Evolutionary conservation across 202 grass and related monocot genomes (phyloP), one percentile per base, ranked within the genome.

Genomic region (Dendrocalamus latiflorus): DNA sequence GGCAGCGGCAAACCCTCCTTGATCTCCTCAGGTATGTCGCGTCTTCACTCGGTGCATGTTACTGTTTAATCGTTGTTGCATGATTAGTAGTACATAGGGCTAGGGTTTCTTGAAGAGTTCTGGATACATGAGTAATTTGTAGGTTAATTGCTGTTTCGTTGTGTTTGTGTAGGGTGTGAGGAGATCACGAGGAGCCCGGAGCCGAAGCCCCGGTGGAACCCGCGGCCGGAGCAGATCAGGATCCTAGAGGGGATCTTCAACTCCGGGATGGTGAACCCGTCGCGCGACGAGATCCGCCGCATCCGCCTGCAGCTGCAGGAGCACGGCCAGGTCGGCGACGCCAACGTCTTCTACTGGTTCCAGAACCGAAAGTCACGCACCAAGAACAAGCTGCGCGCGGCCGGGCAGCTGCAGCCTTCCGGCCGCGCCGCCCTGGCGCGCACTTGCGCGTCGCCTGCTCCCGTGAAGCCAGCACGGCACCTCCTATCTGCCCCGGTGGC

Each of bases 341-440:
- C 96, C 91, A 99, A 99, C 76, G 93, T 99, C 80, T 99, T 99
- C 83, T 99, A 95, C 74, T 99, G 96, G 96, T 99, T 99, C 86
- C 96, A 99, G 85, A 99, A 99, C 86, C 93, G 96, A 84, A 99
- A 99, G 86, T 99, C 96, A 42, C 93, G 96, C 65, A 92, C 77
- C 77, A 99, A 94, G 91, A 84, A 90, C 96, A 99, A 95, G 82
- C 86, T 92, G 1, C 89, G 93, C 26, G 88, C 83, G 68, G 80
- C 76, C n/a, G 75, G 42, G 11, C 77, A 85, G 20, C 70, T 56
- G 26, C 83, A 41, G 77, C 72, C 33, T 3, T 10, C 72, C 36
- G 75, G 17, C 22, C 85, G 78, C 51, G 66, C 53, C 42, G 18
- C 42, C 28, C 41, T 56, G 75, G 74, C 88, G 55, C 48, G 65